Base-by-base conservation (phyloP, 352 stramenopile genomes). In the Peronospora belbahrii region DNA sequence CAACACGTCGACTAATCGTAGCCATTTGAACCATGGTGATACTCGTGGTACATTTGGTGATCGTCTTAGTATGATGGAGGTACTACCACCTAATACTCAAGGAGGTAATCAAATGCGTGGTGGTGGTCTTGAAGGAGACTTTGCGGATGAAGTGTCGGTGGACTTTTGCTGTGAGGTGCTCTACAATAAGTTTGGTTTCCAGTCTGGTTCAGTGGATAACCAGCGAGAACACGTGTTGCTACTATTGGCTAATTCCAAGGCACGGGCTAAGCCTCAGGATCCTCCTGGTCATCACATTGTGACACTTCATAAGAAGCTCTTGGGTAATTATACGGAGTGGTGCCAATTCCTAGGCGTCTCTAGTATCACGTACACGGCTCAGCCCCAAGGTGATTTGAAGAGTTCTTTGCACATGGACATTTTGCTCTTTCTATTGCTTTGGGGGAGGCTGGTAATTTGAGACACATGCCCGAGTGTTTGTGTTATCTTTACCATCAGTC, bases 381-480 rank as follows among this genome's bases (percentile, higher is more conserved):
- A 61, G n/a, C 40, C 55, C 3, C 62, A 77, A 24, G 67, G 70
- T 13, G 65, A 76, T 33, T 57, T 84, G 17, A 80, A 76, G 62
- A 76, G 76, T 49, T 52, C 64, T 25, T 25, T 83, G 37, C 72
- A 87, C 42, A 85, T 87, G 86, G 93, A 98, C 56, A 74, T 98
- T 35, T 87, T 98, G 38, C 69, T 98, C 10, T 97, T 89, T 56
- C 78, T 98, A 36, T 87, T 95, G 52, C 83, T 98, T 22, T 98
- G 95, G 95, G 94, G 95, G 95, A 98, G 66, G 82, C 76, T 6
- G 90, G 68, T 28, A 98, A 98, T 65, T 59, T 98, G 27, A 67
- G 93, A 5, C 92, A 98, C 63, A 97, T 98, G 88, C 89, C 95
- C 1, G 95, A 98, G 62, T 97, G 89, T 61, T 52, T 97, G 23